Base-by-base conservation (phyloP, 371 early-diverging fungal genomes). In the Lichtheimia corymbifera region DNA sequence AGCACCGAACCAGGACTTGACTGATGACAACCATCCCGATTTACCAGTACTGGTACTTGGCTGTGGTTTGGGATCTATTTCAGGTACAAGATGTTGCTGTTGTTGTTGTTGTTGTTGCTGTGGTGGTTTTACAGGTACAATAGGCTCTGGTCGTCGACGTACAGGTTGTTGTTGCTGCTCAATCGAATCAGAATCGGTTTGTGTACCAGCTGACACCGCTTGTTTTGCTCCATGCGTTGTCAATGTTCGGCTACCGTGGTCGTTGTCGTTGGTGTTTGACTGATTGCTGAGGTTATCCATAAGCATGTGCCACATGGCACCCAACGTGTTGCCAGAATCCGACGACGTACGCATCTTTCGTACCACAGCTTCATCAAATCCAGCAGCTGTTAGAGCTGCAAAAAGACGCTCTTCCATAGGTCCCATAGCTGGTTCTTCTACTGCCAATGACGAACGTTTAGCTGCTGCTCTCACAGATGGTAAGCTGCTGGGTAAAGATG, bases 271-370 rank as follows among this genome's bases (percentile, higher is more conserved):
- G 47, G 0, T 47, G 17, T 13, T 47, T 15, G 47, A 6, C 12
- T 47, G 47, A 11, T 61, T 40, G 52, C 51, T 57, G 0, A 63
- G 59, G 12, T 76, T 78, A 18, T 80, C 82, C 24, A 91, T 67
- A 7, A 91, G 69, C 49, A 91, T 69, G 61, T 89, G 88, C 91
- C 91, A 93, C 12, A 91, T 70, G 11, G 89, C 90, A 50, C 86
- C 83, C 40, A 82, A 76, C 2, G 85, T 79, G 64, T 91, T 88
- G 57, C 91, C 88, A 17, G 84, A 76, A 47, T 88, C 82, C 4
- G 83, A 66, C 3, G 62, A 54, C 28, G 27, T 27, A 20, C 85
- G 84, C 58, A 91, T 87, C 47, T 85, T 83, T 42, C 73, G 78
- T 27, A 87, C 61, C 18, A 89, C 83, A 18, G 72, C 74, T 40